These are phyloP conservation scores for Ammopiptanthus mongolicus DNA, from an alignment of 306 rosid species.

Conservation along the genomic window DNA sequence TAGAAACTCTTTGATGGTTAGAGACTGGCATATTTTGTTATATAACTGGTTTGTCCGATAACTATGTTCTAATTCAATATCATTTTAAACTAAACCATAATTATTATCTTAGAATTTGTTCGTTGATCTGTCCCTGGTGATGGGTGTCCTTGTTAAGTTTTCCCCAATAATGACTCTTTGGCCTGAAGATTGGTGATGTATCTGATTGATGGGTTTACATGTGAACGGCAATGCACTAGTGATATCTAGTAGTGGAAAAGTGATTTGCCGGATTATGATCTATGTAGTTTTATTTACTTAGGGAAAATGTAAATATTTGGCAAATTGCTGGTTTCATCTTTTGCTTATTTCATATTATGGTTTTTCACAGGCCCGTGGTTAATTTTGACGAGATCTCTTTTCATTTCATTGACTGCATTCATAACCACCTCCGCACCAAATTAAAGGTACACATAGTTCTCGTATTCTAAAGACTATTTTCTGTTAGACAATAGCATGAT, in stretches of 20 bases:
- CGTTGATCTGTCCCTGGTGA: neutral
- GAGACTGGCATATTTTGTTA: neutral
- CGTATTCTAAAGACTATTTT: neutral
- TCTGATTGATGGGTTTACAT: neutral
- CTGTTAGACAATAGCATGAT: neutral
- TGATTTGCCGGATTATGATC: neutral
- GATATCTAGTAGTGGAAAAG: neutral
- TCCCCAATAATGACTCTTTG: neutral
- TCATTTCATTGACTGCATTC: constrained; percentile 94
- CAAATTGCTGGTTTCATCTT: neutral
- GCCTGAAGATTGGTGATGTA: neutral
- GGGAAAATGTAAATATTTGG: neutral
- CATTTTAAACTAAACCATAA: neutral
- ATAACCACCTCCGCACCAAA: constrained; percentile 59
- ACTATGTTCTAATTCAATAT: neutral
- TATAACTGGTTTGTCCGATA: neutral
- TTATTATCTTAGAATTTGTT: neutral
- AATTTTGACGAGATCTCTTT: constrained; percentile 77
- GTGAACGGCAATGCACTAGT: neutral
- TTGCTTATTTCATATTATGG: constrained; percentile 4
- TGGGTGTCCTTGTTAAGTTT: neutral
- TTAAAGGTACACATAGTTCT: constrained; percentile 38
- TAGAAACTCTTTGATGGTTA: neutral
- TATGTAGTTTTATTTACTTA: neutral
- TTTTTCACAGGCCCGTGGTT: constrained; percentile 64